These are phyloP conservation scores for Paraphysoderma sedebokerense DNA, from an alignment of 371 early-diverging fungal genomes.

Conservation along the genomic window DNA sequence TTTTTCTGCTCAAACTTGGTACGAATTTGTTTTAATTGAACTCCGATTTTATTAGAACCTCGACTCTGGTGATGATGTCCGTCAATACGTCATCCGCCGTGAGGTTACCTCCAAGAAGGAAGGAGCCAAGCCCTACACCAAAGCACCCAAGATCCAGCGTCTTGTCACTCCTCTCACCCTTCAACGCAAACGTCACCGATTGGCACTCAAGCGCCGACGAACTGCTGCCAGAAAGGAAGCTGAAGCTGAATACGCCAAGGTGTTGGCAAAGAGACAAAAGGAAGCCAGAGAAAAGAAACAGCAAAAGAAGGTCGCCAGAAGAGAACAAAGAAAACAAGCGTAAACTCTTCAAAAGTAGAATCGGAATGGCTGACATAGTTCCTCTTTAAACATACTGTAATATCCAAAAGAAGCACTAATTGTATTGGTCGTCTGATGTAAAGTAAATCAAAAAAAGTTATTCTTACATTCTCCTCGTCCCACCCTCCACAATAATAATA, in stretches of 20 bases:
- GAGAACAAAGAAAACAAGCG: too few species aligned
- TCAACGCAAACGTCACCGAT: conserved; percentile 78
- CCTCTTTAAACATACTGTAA: too few species aligned
- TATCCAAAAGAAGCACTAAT: too few species aligned
- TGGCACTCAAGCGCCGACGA: conserved; percentile 66
- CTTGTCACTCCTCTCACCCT: conserved; percentile 86
- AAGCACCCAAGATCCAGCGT: conserved; percentile 93
- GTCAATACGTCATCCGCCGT: conserved; percentile 94
- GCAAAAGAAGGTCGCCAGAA: conserved; percentile 10
- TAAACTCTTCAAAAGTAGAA: too few species aligned
- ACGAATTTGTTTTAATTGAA: background rate
- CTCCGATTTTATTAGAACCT: conserved; percentile 32
- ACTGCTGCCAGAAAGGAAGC: conserved; percentile 63
- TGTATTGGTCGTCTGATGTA: too few species aligned
- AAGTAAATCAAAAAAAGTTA: too few species aligned
- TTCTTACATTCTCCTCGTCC: too few species aligned
- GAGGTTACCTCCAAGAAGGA: conserved; percentile 66
- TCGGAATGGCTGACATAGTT: too few species aligned
- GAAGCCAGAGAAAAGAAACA: conserved; percentile 39
- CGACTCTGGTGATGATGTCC: conserved; percentile 92
- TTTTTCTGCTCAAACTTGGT: background rate
- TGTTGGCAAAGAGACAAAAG: conserved; percentile 81
- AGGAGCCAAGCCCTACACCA: conserved; percentile 79
- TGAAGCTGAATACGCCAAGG: conserved; percentile 79
- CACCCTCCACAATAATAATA: too few species aligned